A percentile compares a stretch with the other conserved stretches of the same genome.
Conservation (phyloP, 2,329 filamentous ascomycete species). For the Bretziella fagacearum region DNA sequence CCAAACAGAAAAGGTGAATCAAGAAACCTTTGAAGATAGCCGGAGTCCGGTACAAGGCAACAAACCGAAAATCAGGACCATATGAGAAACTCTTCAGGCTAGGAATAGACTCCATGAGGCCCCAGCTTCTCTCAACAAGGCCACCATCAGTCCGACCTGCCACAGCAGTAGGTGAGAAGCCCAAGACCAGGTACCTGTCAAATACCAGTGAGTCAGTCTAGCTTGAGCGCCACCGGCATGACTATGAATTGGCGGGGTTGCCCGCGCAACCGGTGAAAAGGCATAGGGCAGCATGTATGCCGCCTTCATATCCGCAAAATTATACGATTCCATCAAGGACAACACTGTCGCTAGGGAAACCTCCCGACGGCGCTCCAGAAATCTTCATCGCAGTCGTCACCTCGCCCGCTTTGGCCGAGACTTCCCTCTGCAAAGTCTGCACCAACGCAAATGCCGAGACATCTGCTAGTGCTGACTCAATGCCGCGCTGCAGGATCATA, state of each 20-base stretch:
- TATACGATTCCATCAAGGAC: constrained; percentile 36
- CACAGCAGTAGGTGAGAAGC: constrained; percentile 35
- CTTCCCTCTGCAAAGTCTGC: constrained; percentile 31
- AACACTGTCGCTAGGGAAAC: constrained; percentile 53
- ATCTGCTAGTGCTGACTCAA: constrained; percentile 47
- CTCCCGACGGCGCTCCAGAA: constrained; percentile 39
- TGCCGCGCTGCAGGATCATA: constrained; percentile 42
- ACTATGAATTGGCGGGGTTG: constrained; percentile 15
- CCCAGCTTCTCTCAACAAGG: constrained; percentile 46
- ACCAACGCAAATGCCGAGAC: constrained; percentile 38
- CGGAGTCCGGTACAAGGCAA: constrained; percentile 34
- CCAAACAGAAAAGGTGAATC: constrained; percentile 31
- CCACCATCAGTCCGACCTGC: constrained; percentile 33
- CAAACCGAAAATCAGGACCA: constrained; percentile 43
- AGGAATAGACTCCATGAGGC: constrained; percentile 33
- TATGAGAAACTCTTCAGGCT: constrained; percentile 33
- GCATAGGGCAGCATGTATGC: constrained; percentile 36
- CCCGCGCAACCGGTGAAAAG: constrained; percentile 37
- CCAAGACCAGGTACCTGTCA: constrained; percentile 35
- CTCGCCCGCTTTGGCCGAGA: constrained; percentile 34
- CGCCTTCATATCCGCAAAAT: constrained; percentile 29
- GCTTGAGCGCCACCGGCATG: background rate
- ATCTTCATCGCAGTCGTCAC: constrained; percentile 36
- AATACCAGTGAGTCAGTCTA: constrained; percentile 32
- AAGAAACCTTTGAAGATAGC: constrained; percentile 33